Evolutionary conservation across 352 stramenopile species (phyloP), one percentile per base, ranked within the genome.

Genomic region (Phytophthora brassicae): DNA sequence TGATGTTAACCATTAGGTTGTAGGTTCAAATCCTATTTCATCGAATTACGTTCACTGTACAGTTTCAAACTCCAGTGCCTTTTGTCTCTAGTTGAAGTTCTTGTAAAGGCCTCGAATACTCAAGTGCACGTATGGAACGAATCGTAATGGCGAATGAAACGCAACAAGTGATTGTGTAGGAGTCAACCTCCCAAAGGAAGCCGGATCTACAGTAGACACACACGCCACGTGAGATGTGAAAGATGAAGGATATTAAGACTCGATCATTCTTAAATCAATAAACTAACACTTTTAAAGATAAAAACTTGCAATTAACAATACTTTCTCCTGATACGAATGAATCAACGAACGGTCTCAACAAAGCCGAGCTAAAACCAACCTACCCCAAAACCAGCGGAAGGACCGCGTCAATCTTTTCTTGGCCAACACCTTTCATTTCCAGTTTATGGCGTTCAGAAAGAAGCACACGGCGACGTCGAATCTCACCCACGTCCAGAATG

Each of bases 221-320:
- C 43, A 68, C 2, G 60, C 28, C 17, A 68, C 48, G 17, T 13
- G 43, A 22, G 44, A 68, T 48, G 17, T 13, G 43, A 22, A 36
- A 31, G n/a, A 8, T 35, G 8, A 14, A 46, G 51, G 17, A 23
- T 19, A 19, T 3, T 39, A 35, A 38, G n/a, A n/a, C n/a, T n/a
- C n/a, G n/a, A n/a, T n/a, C n/a, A 44, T 39, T 26, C 13, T 59
- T 56, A 36, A 51, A 20, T 42, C 4, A 14, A 42, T 14, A n/a
- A 12, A 45, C 43, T 56, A 13, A 56, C 23, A 46, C 19, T 16
- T 13, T 23, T 29, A 57, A 57, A 26, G 14, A 44, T 29, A 22
- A 68, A 66, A 68, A 57, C 24, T 64, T 68, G 45, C 53, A 23
- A 47, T 57, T 68, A 38, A 44, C 36, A 68, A 64, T 64, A 58